These are phyloP conservation scores for Amanita rimosa DNA, from an alignment of 768 basidiomycete genomes.

Conservation along the genomic window DNA sequence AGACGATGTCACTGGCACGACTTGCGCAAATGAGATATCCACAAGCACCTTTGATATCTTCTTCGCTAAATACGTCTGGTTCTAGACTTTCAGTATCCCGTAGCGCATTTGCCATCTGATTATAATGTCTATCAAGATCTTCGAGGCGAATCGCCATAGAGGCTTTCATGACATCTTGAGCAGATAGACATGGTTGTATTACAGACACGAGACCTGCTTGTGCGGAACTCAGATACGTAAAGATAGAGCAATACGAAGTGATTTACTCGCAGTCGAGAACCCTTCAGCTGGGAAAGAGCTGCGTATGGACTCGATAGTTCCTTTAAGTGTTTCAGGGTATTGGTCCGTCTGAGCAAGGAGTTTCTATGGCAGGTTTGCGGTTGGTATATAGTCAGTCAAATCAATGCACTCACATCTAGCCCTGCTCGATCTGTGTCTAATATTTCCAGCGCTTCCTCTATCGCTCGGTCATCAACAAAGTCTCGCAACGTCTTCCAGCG, in stretches of 20 bases:
- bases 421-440: slow-evolving; percentile 59
- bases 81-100: slow-evolving; percentile 56
- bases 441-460: slow-evolving; percentile 65
- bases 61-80: slow-evolving; percentile 37
- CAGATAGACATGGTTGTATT: slow-evolving; percentile 36
- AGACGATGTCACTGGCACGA: not conserved
- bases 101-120: slow-evolving; percentile 61
- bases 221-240: not conserved
- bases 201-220: slow-evolving; percentile 13
- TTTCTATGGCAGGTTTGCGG: slow-evolving; percentile 27
- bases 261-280: slow-evolving; percentile 5
- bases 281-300: slow-evolving; percentile 30
- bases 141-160: slow-evolving; percentile 70
- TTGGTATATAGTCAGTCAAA: not conserved
- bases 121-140: slow-evolving; percentile 63
- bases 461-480: slow-evolving; percentile 75
- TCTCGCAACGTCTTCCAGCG: slow-evolving; percentile 78
- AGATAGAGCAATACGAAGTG: not conserved
- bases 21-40: not conserved
- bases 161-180: slow-evolving; percentile 45
- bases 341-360: slow-evolving; percentile 50
- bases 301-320: slow-evolving; percentile 45
- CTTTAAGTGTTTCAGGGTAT: slow-evolving; percentile 52
- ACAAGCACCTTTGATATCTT: slow-evolving; percentile 50
- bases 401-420: slow-evolving; percentile 46